Evolutionary conservation across 2,329 filamentous ascomycete species (phyloP).

Genomic region (Cadophora sp.): DNA sequence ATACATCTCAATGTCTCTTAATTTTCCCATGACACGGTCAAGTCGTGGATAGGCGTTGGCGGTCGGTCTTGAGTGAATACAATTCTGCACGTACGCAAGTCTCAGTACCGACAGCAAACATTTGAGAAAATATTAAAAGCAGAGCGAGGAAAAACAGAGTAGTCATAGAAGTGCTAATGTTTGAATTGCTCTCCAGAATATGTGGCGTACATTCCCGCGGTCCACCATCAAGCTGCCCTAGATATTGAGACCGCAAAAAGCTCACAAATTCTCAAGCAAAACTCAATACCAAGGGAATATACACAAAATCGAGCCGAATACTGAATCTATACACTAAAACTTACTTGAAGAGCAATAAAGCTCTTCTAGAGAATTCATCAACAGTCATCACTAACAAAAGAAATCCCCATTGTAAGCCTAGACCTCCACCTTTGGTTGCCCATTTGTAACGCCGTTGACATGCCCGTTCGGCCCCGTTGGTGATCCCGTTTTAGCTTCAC

Average conservation of each 20-base stretch:
- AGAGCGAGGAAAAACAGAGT: too few species aligned
- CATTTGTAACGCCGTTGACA: constrained; percentile 42
- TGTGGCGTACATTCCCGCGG: too few species aligned
- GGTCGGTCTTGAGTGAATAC: too few species aligned
- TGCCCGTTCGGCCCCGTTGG: constrained; percentile 49
- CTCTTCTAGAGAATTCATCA: constrained; percentile 13
- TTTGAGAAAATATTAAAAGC: too few species aligned
- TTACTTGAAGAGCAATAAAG: not conserved
- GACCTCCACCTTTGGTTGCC: constrained; percentile 41
- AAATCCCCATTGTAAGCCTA: constrained; percentile 23
- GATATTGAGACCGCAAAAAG: not conserved
- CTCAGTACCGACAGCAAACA: too few species aligned
- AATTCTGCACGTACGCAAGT: too few species aligned
- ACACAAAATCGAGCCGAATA: constrained; percentile 3
- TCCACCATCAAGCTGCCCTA: not conserved
- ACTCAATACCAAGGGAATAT: too few species aligned
- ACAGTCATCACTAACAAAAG: constrained; percentile 14
- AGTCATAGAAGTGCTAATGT: too few species aligned
- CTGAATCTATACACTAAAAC: constrained; percentile 25
- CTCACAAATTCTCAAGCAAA: not conserved
- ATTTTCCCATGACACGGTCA: too few species aligned
- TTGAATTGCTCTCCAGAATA: too few species aligned
- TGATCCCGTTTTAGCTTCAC: constrained; percentile 59
- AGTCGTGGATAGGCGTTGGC: too few species aligned
- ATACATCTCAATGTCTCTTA: too few species aligned